Evolutionary conservation across 2,329 filamentous ascomycete genomes (phyloP).

Genomic region (Penicillium sp.): DNA sequence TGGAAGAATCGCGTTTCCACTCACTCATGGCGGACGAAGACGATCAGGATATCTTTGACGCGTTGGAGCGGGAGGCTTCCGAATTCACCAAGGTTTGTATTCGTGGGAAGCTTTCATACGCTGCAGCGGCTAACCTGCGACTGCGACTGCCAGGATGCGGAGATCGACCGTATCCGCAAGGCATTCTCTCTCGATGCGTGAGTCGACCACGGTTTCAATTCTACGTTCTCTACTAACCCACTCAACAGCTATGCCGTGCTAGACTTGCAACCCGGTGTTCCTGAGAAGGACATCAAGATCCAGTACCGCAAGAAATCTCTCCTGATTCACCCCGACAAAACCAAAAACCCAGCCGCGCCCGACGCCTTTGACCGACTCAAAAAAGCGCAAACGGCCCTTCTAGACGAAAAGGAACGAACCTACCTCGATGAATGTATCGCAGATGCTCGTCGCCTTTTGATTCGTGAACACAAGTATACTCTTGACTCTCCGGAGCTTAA

Average conservation of each 20-base stretch:
- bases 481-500: conserved; percentile 79
- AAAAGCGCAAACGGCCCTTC: conserved; percentile 84
- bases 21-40: conserved; percentile 56
- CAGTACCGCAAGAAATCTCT: conserved; percentile 97
- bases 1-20: conserved; percentile 8
- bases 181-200: conserved; percentile 78
- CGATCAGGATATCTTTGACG: conserved; percentile 73
- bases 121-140: conserved; percentile 14
- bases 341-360: conserved; percentile 81
- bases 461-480: conserved; percentile 91
- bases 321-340: conserved; percentile 98
- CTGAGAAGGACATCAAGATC: conserved; percentile 93
- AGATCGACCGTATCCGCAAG: conserved; percentile 90
- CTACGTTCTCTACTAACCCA: not conserved
- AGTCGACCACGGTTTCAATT: conserved; percentile 25
- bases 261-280: conserved; percentile 89
- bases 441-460: conserved; percentile 89
- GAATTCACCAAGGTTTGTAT: conserved; percentile 77
- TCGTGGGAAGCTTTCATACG: not conserved
- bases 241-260: conserved; percentile 76
- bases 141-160: conserved; percentile 65
- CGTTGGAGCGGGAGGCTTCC: conserved; percentile 78
- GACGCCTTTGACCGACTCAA: conserved; percentile 96
- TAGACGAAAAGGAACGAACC: conserved; percentile 89
- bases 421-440: conserved; percentile 91